Evolutionary conservation across 805 yeast species (phyloP).

Genomic region (Myxozyma neotropica): DNA sequence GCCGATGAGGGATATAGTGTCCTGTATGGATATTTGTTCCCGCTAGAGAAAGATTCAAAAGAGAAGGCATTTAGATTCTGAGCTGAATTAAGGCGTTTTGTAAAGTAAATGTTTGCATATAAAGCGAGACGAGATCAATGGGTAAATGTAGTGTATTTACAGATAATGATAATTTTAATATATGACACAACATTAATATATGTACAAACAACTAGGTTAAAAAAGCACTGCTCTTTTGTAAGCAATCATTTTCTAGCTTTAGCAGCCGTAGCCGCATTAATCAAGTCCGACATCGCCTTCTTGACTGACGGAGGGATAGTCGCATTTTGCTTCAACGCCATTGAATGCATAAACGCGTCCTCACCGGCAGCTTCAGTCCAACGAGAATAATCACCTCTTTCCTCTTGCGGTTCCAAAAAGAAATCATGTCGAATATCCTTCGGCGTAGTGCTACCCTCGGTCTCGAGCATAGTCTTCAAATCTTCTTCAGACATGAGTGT

Average conservation of each 20-base stretch:
- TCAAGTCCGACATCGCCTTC: conserved; percentile 8
- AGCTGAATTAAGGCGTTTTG: neutral
- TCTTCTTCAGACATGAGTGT: neutral
- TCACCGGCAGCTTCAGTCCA: conserved; percentile 13
- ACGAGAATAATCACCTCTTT: conserved; percentile 22
- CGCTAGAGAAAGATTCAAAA: neutral
- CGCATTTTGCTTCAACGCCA: conserved; percentile 8
- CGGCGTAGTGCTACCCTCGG: neutral
- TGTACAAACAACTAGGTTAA: no score
- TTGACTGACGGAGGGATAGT: conserved; percentile 23
- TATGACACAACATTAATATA: no score
- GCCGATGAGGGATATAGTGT: conserved; percentile 9
- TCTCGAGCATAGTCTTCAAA: neutral
- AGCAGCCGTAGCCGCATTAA: neutral
- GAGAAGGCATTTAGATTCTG: neutral
- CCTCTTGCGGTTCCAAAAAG: conserved; percentile 8
- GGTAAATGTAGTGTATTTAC: no score
- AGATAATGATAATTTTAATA: neutral
- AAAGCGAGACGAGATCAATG: no score
- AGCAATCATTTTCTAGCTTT: neutral
- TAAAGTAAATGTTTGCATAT: neutral
- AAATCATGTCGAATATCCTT: conserved; percentile 4
- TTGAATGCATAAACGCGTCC: neutral
- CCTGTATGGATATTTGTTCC: conserved; percentile 9
- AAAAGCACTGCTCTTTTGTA: neutral